Conservation (phyloP, 345 rosid genomes). For the Lepidium africanum region DNA sequence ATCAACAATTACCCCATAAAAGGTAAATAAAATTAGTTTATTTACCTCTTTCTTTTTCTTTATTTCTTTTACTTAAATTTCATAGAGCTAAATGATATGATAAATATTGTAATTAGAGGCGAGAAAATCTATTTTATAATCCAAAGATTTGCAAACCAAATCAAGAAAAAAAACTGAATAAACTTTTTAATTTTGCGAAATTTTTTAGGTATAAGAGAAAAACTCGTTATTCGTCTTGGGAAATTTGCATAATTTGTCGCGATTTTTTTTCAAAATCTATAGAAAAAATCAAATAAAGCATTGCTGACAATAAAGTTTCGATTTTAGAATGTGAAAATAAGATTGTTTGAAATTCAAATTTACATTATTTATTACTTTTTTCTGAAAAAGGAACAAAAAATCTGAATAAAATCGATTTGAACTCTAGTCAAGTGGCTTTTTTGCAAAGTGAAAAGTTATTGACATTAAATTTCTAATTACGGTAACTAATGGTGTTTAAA, state of each 20-base stretch:
- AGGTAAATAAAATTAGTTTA: not conserved
- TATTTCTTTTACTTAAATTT: too few relatives aligned
- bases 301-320: too few relatives aligned
- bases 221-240: too few relatives aligned
- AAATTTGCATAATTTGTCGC: too few relatives aligned
- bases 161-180: too few relatives aligned
- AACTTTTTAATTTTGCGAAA: too few relatives aligned
- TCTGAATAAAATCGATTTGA: not conserved
- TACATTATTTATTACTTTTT: not conserved
- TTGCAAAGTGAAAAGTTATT: not conserved
- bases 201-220: too few relatives aligned
- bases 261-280: too few relatives aligned
- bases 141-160: too few relatives aligned
- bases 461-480: slow-evolving; percentile 9
- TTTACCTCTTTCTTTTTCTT: not conserved
- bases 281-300: not conserved
- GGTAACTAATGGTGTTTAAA: slow-evolving; percentile 4
- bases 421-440: not conserved
- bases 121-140: too few relatives aligned
- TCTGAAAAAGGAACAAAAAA: not conserved
- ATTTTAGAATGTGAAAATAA: not conserved
- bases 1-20: not conserved
- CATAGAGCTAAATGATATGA: too few relatives aligned
- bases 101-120: too few relatives aligned
- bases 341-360: not conserved